These are phyloP conservation scores for Rhizoctonia solani DNA, from an alignment of 1,284 basidiomycete species.

Conservation along the genomic window DNA sequence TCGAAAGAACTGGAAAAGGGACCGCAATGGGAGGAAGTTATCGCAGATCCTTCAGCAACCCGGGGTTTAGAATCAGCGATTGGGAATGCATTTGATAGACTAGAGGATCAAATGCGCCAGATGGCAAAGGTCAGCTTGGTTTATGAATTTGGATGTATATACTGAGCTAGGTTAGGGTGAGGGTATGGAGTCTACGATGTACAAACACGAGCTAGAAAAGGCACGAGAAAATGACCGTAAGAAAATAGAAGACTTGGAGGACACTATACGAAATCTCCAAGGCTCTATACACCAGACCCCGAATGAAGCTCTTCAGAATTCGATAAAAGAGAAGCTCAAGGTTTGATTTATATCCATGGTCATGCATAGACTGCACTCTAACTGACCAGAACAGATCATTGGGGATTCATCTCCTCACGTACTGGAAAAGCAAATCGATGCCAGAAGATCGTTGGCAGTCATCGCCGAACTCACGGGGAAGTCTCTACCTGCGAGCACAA, in stretches of 20 bases:
- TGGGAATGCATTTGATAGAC: neutral
- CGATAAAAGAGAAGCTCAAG: neutral
- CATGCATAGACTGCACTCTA: too few species aligned
- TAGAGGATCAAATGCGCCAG: neutral
- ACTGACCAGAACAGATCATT: too few species aligned
- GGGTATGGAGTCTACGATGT: neutral
- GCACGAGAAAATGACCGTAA: constrained; percentile 2
- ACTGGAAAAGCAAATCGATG: neutral
- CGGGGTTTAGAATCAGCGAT: neutral
- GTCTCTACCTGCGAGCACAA: constrained; percentile 11
- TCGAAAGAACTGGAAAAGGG: neutral
- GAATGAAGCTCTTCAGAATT: neutral
- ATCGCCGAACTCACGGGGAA: constrained; percentile 22
- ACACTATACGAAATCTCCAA: neutral
- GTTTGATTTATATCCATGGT: neutral
- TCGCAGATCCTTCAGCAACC: neutral
- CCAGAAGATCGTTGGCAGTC: constrained; percentile 6
- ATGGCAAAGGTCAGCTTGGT: neutral
- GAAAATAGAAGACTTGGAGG: constrained; percentile 6
- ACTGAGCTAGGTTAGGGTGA: neutral
- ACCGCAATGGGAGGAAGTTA: neutral
- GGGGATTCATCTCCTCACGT: neutral
- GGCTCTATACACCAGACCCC: neutral
- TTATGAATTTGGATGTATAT: neutral
- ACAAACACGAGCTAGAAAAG: neutral